Base-by-base conservation (phyloP, 768 basidiomycete species). In the Hydnomerulius pinastri region DNA sequence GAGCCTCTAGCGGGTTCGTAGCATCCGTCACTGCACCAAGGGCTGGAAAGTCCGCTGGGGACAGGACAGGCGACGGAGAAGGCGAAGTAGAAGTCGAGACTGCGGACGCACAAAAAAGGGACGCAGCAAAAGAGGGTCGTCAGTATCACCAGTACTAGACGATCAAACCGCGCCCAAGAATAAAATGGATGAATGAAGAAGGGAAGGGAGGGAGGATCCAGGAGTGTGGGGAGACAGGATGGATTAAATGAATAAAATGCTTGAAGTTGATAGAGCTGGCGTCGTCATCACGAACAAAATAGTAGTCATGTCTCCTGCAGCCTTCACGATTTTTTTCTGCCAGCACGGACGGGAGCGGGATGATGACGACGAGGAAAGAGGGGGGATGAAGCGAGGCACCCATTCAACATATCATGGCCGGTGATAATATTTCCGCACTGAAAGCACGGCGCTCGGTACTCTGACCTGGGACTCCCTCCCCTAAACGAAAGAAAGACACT, bases 381-480 rank as follows among this genome's bases (percentile, higher is more conserved):
- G 36, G 45, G 54, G 52, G 39, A 43, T 45, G 54, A 27, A 60
- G 53, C 43, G 62, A 58, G 41, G 72, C 67, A 73, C 68, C 64
- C 63, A 67, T 67, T 65, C 60, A 60, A 59, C 52, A 61, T n/a
- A 65, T 88, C 77, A 88, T 75, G 78, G 79, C 67, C 79, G 84
- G 79, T 83, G 76, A 72, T 81, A 81, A 74, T 81, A 74, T 80
- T 84, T 86, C 84, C 86, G 86, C 83, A 87, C 87, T 90, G 86
- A 87, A 88, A 86, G 87, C 77, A 87, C 83, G 85, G 86, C 71
- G 74, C 86, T 90, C 79, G 89, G 87, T 88, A 90, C 85, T 79
- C 80, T 82, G 84, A 77, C 85, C 86, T 73, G 70, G 74, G 75
- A 73, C 72, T 81, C 86, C 87, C 85, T 86, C 87, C 86, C 86